These are phyloP conservation scores for Porphyra umbilicalis DNA, from an alignment of 31 red algal genomes.

Conservation along the genomic window DNA sequence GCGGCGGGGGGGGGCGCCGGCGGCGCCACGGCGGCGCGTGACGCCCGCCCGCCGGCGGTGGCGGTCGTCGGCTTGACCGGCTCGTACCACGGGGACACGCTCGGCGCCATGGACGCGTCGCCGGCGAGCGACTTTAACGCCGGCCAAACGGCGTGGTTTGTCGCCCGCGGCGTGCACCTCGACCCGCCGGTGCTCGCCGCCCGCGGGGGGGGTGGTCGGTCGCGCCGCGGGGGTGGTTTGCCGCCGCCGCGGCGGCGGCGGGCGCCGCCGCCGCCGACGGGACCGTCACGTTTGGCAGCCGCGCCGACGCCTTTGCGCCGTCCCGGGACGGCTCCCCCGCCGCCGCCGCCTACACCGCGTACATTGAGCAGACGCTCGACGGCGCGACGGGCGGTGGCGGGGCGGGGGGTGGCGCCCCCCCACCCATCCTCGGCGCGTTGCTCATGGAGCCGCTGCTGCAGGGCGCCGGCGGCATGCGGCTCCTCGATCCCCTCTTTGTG, in stretches of 20 bases:
- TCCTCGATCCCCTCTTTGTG: conserved; percentile 71
- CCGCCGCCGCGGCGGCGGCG: not conserved
- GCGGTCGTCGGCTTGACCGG: conserved; percentile 58
- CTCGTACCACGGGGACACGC: conserved; percentile 97
- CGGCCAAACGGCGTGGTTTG: conserved; percentile 89
- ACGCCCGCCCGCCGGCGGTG: conserved; percentile 18
- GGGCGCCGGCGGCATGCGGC: conserved; percentile 92
- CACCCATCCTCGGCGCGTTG: conserved; percentile 35
- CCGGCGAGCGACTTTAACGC: conserved; percentile 73
- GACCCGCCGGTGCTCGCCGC: conserved; percentile 41
- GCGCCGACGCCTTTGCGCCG: conserved; percentile 20
- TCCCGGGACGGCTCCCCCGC: conserved; percentile 5
- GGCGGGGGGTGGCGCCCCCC: not conserved
- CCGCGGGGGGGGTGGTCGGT: conserved; percentile 62
- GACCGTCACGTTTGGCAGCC: not conserved
- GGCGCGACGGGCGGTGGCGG: conserved; percentile 2
- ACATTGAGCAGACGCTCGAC: conserved; percentile 18
- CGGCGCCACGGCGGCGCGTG: conserved; percentile 9
- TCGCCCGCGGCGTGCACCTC: conserved; percentile 63
- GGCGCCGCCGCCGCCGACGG: not conserved
- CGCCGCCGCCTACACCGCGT: conserved; percentile 7
- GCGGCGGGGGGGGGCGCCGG: not conserved
- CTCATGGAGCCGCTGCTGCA: conserved; percentile 84
- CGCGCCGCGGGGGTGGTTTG: conserved; percentile 23
- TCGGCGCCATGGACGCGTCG: conserved; percentile 96